Evolutionary conservation across 306 rosid genomes (phyloP), one percentile per base, ranked within the genome.

Genomic region (Carpinus fangiana): DNA sequence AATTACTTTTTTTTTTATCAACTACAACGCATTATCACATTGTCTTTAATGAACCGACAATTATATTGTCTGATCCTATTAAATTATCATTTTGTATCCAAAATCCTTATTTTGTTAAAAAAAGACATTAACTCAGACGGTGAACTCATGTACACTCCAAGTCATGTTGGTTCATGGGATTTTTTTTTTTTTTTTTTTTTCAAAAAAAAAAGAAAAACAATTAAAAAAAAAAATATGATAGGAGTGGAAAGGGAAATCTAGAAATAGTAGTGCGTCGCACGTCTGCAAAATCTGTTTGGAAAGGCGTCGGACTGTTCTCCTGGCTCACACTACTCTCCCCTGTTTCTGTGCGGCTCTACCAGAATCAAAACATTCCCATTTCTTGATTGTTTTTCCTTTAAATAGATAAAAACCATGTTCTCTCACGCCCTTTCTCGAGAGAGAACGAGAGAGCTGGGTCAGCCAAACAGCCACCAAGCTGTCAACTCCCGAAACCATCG

Each of bases 401-500:
- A 38, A 43, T 41, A 67, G 48, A 43, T 38, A 18, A 41, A 17
- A 41, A 36, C 17, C 71, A 66, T 38, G 48, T 66, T 41, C 51
- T 18, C 20, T 0, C 51, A 10, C 7, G 6, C 41, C 28, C 9
- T 31, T 7, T 57, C 64, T 57, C n/a, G 21, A 38, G 70, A 65
- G 70, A 66, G 51, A 16, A 9, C 1, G 51, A 38, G 72, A 66
- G 72, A 67, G 31, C 57, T 60, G 21, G 41, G 75, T 26, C 64
- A 67, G 16, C 14, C 31, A 67, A 17, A 41, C 72, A 41, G 41
- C n/a, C 59, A 12, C 83, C 76, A 50, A 48, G 59, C 87, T 79
- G 87, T 81, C 86, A 76, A 66, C 1, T 72, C 81, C 78, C 82
- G 76, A 76, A 79, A 80, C 70, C 65, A 38, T 59, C 34, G 88